A percentile compares a stretch with the other conserved stretches of the same genome.
These are phyloP conservation scores for Cyclostephanos invisitatus DNA, from an alignment of 108 stramenopile genomes.

Conservation along the genomic window DNA sequence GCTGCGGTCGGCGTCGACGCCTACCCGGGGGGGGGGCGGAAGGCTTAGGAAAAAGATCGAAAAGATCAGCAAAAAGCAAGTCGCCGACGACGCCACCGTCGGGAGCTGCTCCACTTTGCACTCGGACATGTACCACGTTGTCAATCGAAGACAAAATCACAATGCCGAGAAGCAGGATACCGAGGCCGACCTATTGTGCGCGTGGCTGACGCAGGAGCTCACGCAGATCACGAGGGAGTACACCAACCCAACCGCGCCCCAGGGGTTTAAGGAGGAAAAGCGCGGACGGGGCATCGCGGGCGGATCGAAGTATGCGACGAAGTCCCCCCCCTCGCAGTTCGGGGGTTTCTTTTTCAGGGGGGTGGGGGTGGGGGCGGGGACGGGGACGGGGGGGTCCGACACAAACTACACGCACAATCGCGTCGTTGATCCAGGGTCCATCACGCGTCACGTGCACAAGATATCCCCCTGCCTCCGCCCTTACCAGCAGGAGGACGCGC, in stretches of 20 bases:
- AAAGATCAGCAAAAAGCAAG: slow-evolving; percentile 7
- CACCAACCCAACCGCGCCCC: slow-evolving; percentile 35
- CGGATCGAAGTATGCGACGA: too few species aligned
- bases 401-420: slow-evolving; percentile 14
- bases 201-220: slow-evolving; percentile 77
- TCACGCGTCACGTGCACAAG: slow-evolving; percentile 79
- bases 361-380: not conserved
- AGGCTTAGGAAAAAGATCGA: not conserved
- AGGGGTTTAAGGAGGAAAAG: slow-evolving; percentile 20
- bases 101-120: slow-evolving; percentile 31
- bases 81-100: slow-evolving; percentile 41
- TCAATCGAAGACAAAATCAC: slow-evolving; percentile 18
- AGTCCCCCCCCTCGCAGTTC: not conserved
- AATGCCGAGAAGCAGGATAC: slow-evolving; percentile 7
- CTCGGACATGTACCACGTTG: slow-evolving; percentile 45
- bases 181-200: slow-evolving; percentile 50
- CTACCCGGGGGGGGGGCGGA: not conserved
- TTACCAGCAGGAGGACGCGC: slow-evolving; percentile 89
- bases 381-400: slow-evolving; percentile 11
- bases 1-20: not conserved
- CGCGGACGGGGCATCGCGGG: not conserved
- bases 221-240: slow-evolving; percentile 77
- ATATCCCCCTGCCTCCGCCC: slow-evolving; percentile 74
- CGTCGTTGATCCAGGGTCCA: slow-evolving; percentile 75
- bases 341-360: not conserved